phyloP scores from a whole-genome alignment of 2,329 filamentous ascomycete genomes.

The Alternaria ventricosa region DNA sequence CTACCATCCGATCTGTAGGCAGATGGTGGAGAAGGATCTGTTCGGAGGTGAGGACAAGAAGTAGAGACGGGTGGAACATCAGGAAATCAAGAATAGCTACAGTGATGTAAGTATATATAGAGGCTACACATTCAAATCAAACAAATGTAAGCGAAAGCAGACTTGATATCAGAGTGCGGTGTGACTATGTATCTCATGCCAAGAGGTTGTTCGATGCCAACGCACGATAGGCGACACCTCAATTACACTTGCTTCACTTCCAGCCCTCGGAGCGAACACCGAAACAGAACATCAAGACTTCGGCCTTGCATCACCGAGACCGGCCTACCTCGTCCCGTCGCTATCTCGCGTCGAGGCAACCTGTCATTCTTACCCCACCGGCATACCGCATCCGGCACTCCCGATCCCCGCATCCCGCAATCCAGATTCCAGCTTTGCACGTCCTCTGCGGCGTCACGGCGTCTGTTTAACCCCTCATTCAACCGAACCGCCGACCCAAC shows the following conservation, averaged over 20 bases:
- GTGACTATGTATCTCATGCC: not conserved
- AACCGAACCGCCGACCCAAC: conserved; percentile 10
- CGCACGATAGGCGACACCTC: not conserved
- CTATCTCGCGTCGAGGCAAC: conserved; percentile 7
- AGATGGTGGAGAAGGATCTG: conserved; percentile 85
- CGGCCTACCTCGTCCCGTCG: not conserved
- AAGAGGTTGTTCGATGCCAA: not conserved
- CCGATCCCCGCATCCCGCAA: conserved; percentile 24
- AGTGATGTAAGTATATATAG: not conserved
- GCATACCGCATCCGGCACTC: conserved; percentile 33
- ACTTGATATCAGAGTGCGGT: not conserved
- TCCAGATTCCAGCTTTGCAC: not conserved
- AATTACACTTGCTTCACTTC: not conserved
- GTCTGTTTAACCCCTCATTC: conserved; percentile 23
- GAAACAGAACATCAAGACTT: conserved; percentile 7
- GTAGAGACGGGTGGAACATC: not conserved
- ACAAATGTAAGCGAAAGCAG: not conserved
- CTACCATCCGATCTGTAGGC: conserved; percentile 87
- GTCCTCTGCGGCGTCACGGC: conserved; percentile 12
- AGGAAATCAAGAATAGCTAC: not conserved
- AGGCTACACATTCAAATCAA: not conserved
- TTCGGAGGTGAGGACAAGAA: conserved; percentile 49
- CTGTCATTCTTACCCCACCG: conserved; percentile 23
- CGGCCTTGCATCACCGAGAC: conserved; percentile 10
- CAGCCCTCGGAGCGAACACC: conserved; percentile 22